Percentiles rank a stretch among this genome's conserved stretches.
These are phyloP conservation scores for Neoconidiobolus thromboides DNA, from an alignment of 371 early-diverging fungal species.

Conservation along the genomic window DNA sequence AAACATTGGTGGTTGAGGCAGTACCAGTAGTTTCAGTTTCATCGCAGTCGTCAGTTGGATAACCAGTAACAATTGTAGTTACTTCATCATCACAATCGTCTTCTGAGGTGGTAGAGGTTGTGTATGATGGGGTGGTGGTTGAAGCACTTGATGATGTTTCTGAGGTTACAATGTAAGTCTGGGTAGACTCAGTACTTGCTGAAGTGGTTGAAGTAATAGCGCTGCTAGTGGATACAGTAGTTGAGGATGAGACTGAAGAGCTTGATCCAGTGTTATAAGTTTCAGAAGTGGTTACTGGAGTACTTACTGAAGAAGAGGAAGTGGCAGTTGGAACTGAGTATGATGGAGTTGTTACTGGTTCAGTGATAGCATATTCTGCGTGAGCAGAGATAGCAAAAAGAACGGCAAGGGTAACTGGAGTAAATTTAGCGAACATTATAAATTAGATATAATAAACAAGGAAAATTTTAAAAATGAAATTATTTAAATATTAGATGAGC, in stretches of 20 bases:
- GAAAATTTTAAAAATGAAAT: neutral
- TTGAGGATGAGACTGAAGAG: neutral
- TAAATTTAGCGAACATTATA: neutral
- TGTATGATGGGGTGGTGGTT: neutral
- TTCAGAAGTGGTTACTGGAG: neutral
- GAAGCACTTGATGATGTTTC: neutral
- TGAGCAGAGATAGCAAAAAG: neutral
- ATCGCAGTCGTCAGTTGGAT: neutral
- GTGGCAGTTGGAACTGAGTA: conserved; percentile 7
- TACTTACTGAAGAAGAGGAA: conserved; percentile 2
- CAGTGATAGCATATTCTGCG: neutral
- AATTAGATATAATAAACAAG: too few species aligned
- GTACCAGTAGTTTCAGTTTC: neutral
- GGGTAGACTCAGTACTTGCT: neutral
- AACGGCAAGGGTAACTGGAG: neutral
- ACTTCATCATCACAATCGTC: too few species aligned
- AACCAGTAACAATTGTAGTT: too few species aligned
- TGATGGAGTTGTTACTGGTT: conserved; percentile 4
- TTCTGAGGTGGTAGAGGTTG: neutral
- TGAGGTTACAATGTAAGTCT: neutral
- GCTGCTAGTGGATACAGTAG: neutral
- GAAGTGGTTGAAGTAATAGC: conserved; percentile 7
- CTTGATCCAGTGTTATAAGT: neutral
- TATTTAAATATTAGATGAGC: neutral
- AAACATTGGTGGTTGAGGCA: neutral